Evolutionary conservation across 163 green algal genomes (phyloP), one percentile per base, ranked within the genome.

Genomic region (Scenedesmus sp.): DNA sequence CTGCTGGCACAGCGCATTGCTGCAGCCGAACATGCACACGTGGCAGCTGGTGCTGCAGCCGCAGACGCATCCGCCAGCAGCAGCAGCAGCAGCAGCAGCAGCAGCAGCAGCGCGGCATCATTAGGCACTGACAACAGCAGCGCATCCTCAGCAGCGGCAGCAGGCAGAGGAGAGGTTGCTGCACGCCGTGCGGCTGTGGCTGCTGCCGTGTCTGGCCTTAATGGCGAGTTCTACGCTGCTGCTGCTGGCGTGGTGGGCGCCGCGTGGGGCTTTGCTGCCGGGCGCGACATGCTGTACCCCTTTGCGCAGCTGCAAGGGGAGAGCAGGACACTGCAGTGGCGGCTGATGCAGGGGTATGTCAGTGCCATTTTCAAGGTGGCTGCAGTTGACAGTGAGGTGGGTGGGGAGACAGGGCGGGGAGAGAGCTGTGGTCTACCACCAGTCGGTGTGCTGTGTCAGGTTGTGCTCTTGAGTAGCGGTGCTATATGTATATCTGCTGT

Each of bases 201-300:
- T 79, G 70, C 70, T 79, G 70, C 70, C 20, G 70, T 79, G 23
- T 4, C 70, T 3, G 70, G 70, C 6, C 82, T 87, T 23, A 13
- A 26, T 34, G 82, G 55, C 0, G 54, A 87, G 54, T 87, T 87
- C 82, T 87, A 87, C 54, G 15, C 82, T 73, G 82, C 82, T 67
- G 82, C 82, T 54, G 82, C 82, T 54, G 18, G 70, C 55, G 82
- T 87, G 52, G 82, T 87, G n/a, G 54, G 82, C 20, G 82, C 82
- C 6, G 57, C 82, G 2, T 87, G 82, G 82, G 23, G 4, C 18
- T 87, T 87, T 73, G 82, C 82, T 18, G 82, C 82, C 54, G 5
- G n/a, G 55, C 52, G 82, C 18, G 82, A 87, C 82, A 70, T 87
- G 54, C 56, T 70, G 82, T 87, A 67, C 82, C 82, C 82, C 3